Evolutionary conservation across 345 rosid species (phyloP).

Genomic region (Abelmoschus esculentus): DNA sequence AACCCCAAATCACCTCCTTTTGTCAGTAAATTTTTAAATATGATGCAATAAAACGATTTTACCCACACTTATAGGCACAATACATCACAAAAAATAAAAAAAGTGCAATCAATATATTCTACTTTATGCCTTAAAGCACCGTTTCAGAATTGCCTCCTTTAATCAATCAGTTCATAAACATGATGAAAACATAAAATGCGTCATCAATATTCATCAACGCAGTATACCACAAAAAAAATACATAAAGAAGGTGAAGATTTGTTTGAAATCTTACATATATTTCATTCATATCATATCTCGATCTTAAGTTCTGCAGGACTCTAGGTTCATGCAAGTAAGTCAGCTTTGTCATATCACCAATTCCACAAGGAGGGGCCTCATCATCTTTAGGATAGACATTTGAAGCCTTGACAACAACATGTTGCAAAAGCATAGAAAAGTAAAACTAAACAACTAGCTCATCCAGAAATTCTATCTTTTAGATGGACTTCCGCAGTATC

Average conservation of each 20-base stretch:
- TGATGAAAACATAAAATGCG: constrained; percentile 9
- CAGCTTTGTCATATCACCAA: constrained; percentile 97
- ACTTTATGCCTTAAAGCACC: constrained; percentile 66
- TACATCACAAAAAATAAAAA: constrained; percentile 2
- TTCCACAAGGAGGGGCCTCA: constrained; percentile 86
- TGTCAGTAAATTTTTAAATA: not conserved
- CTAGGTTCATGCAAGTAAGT: constrained; percentile 99
- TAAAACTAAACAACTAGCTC: constrained; percentile 3
- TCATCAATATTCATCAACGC: constrained; percentile 4
- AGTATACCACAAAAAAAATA: not conserved
- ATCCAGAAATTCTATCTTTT: constrained; percentile 7
- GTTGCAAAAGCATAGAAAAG: constrained; percentile 12
- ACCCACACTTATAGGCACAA: constrained; percentile 7
- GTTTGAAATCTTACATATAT: constrained; percentile 66
- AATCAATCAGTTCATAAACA: not conserved
- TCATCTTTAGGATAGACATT: constrained; percentile 79
- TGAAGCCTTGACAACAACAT: constrained; percentile 71
- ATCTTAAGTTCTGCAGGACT: constrained; percentile 84
- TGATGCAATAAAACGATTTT: constrained; percentile 5
- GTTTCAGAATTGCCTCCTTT: constrained; percentile 15
- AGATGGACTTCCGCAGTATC: not conserved
- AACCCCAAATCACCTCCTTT: constrained; percentile 17
- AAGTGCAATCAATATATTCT: constrained; percentile 65
- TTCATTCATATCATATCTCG: constrained; percentile 96
- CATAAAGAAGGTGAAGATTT: constrained; percentile 1